Percentiles rank a stretch among this genome's conserved stretches.
Conservation (phyloP, 116 monocot species). For the Dioscorea cayenensis region DNA sequence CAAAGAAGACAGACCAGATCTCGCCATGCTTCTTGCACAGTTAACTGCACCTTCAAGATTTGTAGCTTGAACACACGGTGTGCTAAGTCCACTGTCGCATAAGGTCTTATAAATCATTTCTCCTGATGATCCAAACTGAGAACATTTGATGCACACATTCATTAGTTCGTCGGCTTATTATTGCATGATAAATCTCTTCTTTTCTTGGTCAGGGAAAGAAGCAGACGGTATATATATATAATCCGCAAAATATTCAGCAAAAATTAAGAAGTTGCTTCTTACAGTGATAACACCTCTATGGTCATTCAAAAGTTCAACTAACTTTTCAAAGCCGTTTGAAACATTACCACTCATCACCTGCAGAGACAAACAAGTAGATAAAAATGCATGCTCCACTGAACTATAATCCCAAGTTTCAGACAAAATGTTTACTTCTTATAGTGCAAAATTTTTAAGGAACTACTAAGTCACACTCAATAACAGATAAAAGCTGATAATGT, state of each 20-base stretch:
- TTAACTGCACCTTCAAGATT: constrained; percentile 36
- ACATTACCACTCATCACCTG: constrained; percentile 15
- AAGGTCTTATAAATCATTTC: constrained; percentile 28
- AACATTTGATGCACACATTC: not conserved
- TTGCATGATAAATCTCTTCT: not conserved
- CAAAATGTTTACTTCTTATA: too few relatives aligned
- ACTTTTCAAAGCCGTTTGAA: constrained; percentile 28
- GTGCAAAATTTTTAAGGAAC: too few relatives aligned
- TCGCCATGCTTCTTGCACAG: constrained; percentile 25
- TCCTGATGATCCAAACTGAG: constrained; percentile 42
- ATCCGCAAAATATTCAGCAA: not conserved
- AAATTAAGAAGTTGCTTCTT: constrained; percentile 13
- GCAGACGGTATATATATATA: too few relatives aligned
- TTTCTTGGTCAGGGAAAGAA: too few relatives aligned
- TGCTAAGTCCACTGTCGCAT: constrained; percentile 21
- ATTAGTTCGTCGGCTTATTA: not conserved
- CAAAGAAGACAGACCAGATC: constrained; percentile 16
- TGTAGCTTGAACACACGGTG: constrained; percentile 24
- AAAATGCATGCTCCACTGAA: too few relatives aligned
- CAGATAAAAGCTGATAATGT: not conserved
- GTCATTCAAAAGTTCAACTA: constrained; percentile 25
- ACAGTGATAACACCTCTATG: constrained; percentile 40
- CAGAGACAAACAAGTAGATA: not conserved
- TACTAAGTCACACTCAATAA: too few relatives aligned
- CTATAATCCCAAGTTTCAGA: too few relatives aligned